Base-by-base conservation (phyloP, 768 basidiomycete species). In the Pisolithus marmoratus region DNA sequence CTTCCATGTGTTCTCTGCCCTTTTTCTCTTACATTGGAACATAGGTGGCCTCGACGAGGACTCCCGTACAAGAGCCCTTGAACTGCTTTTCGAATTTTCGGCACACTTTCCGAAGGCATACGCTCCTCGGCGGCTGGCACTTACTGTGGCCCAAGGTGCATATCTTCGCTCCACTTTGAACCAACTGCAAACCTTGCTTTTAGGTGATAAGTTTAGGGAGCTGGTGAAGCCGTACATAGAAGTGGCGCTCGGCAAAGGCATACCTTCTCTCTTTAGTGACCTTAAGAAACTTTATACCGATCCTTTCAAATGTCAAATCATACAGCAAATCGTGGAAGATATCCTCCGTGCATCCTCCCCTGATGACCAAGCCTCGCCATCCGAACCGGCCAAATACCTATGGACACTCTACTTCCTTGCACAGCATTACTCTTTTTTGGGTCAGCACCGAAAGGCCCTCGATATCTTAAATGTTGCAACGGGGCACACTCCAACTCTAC, bases 341-440 rank as follows among this genome's bases (percentile, higher is more conserved):
- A 65, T 77, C 27, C 71, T 77, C 27, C 71, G 73, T n/a, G 58
- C 61, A 43, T 53, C 59, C 20, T 67, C 73, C 40, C 62, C 68
- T 11, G 62, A 71, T 41, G 62, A 74, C 36, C 74, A 72, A 48
- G 63, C 67, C 24, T 57, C 63, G 4, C 54, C 66, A 1, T 53
- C 64, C 8, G 72, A 80, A 8, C 94, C 95, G 1, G 84, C 91
- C 4, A 84, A 82, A 15, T 88, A 95, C 60, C 79, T 98, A 11
- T 99, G 96, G 96, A 85, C 88, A 9, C 80, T 97, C 37, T 98
- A 95, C 72, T 96, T 89, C 76, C 84, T 98, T 46, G 85, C 93
- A 0, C 91, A 95, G 60, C 94, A 94, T 63, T 77, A 90, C 61
- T 87, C 90, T 0, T 80, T 78, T 62, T 72, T 90, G 2, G 74